Conservation (phyloP, 495 filamentous ascomycete species). For the Lindgomyces ingoldianus region DNA sequence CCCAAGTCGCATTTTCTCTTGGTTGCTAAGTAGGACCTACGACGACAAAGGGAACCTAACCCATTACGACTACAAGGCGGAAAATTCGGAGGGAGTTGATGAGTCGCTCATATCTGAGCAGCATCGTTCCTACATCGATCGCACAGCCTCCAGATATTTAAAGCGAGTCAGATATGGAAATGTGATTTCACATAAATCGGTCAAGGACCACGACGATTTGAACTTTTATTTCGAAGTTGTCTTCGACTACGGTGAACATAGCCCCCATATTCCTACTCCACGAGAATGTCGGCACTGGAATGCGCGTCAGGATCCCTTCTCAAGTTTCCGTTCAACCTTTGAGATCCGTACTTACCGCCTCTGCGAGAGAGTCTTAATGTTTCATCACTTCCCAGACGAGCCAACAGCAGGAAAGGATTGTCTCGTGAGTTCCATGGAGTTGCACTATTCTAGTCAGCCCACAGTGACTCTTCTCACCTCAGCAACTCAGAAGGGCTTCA, state of each 20-base stretch:
- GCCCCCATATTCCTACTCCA: conserved; percentile 4
- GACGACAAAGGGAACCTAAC: conserved; percentile 33
- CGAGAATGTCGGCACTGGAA: conserved; percentile 6
- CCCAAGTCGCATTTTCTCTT: conserved; percentile 19
- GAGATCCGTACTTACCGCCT: neutral
- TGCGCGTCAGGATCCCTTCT: neutral
- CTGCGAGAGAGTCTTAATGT: neutral
- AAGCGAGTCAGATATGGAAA: conserved; percentile 43
- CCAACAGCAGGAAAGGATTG: neutral
- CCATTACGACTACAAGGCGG: conserved; percentile 32
- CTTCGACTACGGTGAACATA: conserved; percentile 49
- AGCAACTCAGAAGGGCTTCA: neutral
- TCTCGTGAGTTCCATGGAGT: neutral
- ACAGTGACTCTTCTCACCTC: neutral
- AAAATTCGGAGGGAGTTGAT: conserved; percentile 17
- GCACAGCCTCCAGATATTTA: conserved; percentile 32
- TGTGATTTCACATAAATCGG: neutral
- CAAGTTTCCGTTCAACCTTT: neutral
- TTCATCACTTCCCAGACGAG: neutral
- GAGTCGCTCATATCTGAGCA: neutral
- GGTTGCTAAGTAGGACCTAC: conserved; percentile 25
- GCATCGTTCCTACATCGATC: conserved; percentile 13
- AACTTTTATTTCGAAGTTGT: conserved; percentile 24
- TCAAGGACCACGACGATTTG: neutral
- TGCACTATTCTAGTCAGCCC: neutral